Percentiles rank a stretch among this genome's conserved stretches.
Evolutionary conservation across 1,139 yeast genomes (phyloP).

Genomic region (Pichia kudriavzevii): DNA sequence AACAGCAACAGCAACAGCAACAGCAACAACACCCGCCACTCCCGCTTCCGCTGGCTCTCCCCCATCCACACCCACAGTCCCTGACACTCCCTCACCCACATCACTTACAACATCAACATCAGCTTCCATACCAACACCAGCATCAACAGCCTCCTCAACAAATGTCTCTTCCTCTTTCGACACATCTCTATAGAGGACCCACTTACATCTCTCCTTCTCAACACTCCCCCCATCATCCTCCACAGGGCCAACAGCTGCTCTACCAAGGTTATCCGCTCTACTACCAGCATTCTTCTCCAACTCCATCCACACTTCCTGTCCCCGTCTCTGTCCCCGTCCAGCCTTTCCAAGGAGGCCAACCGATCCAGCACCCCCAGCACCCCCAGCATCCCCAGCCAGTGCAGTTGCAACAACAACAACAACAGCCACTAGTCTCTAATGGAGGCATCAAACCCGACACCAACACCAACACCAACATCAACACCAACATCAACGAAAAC

Average conservation of each 20-base stretch:
- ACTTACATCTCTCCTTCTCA: background rate
- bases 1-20: conserved; percentile 1
- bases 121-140: background rate
- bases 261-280: background rate
- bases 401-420: background rate
- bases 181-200: too few relatives aligned
- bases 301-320: background rate
- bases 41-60: conserved; percentile 4
- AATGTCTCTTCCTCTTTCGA: background rate
- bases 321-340: background rate
- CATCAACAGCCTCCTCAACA: background rate
- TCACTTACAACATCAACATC: background rate
- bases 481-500: conserved; percentile 1
- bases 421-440: too few relatives aligned
- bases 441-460: too few relatives aligned
- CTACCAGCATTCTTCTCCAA: background rate
- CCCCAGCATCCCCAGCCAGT: conserved; percentile 1
- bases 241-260: background rate
- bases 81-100: background rate
- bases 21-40: conserved; percentile 5
- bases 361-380: background rate
- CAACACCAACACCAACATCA: conserved; percentile 2
- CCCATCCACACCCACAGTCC: conserved; percentile 3
- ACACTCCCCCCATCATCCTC: background rate
- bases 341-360: background rate